These are phyloP conservation scores for Solanum clarkiae DNA, from an alignment of 257 asterid genomes.

Conservation along the genomic window DNA sequence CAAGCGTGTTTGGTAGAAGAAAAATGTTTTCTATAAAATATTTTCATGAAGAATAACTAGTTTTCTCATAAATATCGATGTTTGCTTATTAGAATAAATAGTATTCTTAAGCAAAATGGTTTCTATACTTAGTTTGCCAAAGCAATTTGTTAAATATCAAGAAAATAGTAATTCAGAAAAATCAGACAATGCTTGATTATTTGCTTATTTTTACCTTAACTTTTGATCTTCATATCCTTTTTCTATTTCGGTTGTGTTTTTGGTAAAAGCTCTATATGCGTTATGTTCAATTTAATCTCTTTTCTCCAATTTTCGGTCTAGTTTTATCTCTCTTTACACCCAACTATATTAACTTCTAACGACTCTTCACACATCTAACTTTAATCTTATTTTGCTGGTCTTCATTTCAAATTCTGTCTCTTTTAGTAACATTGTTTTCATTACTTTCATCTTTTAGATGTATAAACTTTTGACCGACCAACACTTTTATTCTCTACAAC, in stretches of 20 bases:
- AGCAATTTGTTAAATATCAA: neutral
- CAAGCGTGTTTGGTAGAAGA: neutral
- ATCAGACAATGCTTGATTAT: neutral
- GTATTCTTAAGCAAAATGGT: neutral
- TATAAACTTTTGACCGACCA: neutral
- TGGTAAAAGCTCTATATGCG: no score
- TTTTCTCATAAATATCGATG: neutral
- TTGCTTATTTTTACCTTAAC: neutral
- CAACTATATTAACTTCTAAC: no score
- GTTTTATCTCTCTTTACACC: no score
- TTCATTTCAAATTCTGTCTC: no score
- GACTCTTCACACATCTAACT: no score
- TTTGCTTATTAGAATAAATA: neutral
- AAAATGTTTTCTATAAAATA: neutral
- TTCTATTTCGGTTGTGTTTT: neutral
- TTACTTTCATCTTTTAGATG: neutral
- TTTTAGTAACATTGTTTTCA: neutral
- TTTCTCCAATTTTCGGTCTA: no score
- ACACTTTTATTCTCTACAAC: neutral
- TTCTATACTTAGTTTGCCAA: neutral
- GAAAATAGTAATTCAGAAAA: neutral
- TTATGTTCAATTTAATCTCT: no score
- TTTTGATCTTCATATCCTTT: neutral
- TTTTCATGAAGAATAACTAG: neutral
- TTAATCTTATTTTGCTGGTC: no score